phyloP scores from a whole-genome alignment of 73 alveolate species.

The Urostyla sp. region DNA sequence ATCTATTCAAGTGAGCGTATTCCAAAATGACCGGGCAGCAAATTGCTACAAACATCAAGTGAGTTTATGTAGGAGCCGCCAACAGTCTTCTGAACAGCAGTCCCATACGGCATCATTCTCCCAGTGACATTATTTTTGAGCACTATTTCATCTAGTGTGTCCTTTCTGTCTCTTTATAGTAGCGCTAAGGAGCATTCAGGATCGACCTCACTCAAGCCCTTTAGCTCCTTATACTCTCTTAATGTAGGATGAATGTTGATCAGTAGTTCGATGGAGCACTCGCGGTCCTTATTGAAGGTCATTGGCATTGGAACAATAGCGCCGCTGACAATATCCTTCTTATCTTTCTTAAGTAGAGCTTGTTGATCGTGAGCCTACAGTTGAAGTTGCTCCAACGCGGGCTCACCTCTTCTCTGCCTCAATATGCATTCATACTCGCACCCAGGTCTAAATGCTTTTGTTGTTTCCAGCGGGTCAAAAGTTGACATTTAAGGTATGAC shows the following conservation, averaged over 20 bases:
- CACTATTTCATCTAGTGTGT: constrained; percentile 62
- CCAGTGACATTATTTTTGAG: constrained; percentile 37
- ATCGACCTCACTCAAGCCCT: constrained; percentile 60
- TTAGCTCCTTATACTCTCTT: constrained; percentile 55
- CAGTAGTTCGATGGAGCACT: constrained; percentile 43
- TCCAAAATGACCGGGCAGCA: constrained; percentile 58
- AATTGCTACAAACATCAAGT: constrained; percentile 25
- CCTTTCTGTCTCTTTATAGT: constrained; percentile 25
- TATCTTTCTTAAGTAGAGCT: constrained; percentile 16
- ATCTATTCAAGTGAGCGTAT: constrained; percentile 30
- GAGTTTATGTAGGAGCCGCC: constrained; percentile 42
- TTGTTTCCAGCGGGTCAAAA: constrained; percentile 51
- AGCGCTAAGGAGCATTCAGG: constrained; percentile 57
- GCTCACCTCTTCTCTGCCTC: constrained; percentile 59
- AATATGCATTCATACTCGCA: constrained; percentile 64
- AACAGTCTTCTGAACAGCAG: background rate
- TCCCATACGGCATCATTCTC: background rate
- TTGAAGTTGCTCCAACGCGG: constrained; percentile 49
- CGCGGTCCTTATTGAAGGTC: constrained; percentile 52
- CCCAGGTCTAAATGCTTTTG: constrained; percentile 58
- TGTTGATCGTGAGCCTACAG: constrained; percentile 37
- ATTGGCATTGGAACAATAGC: constrained; percentile 56
- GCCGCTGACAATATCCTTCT: constrained; percentile 44
- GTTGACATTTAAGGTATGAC: constrained; percentile 36
- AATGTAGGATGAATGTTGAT: constrained; percentile 64